Evolutionary conservation across 2,329 filamentous ascomycete genomes (phyloP), one percentile per base, ranked within the genome.

Genomic region (Tetracladium maxilliforme): DNA sequence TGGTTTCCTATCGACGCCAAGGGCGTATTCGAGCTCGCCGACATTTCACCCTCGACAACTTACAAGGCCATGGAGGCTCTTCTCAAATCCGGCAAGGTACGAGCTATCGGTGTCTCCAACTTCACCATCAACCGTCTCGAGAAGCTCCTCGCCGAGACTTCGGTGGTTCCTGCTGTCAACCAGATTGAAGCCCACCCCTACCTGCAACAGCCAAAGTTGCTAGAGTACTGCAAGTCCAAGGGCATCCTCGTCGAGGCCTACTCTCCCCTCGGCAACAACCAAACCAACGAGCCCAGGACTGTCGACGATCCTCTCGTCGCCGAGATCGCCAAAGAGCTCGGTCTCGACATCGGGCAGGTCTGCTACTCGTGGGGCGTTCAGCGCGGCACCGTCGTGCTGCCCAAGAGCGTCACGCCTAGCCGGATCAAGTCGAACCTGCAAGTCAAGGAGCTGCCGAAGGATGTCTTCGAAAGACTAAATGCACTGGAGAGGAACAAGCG

Each of bases 111-210:
- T 32, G 48, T 36, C 32, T 43, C 30, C 28, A 49, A 42, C 35
- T 49, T 34, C 35, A 35, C 21, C 24, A 37, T 28, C 21, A 34
- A 28, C 22, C 34, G 46, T 18, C 34, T 49, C 10, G 41, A 48
- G 22, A 22, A 36, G 11, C 31, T 49, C 13, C 30, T 36, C 4
- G 35, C 37, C 17, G 36, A 28, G 5, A 37, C 37, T 29, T 35
- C 51, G 23, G 52, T 69, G 10, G 48, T 54, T 2, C 72, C 72
- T 1, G 66, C 66, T 4, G 61, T 63, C 37, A 76, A 77, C 49
- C 71, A 78, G 49, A 67, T 78, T 34, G 72, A 78, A 45, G 67
- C 68, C 24, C 70, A 78, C 44, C 71, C 71, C 2, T 73, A 73
- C 36, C 56, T 77, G 9, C 70, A 74, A 41, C 71, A 67, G 41